Conservation (phyloP, 177 flowering plant species). For the Tripterygium wilfordii region DNA sequence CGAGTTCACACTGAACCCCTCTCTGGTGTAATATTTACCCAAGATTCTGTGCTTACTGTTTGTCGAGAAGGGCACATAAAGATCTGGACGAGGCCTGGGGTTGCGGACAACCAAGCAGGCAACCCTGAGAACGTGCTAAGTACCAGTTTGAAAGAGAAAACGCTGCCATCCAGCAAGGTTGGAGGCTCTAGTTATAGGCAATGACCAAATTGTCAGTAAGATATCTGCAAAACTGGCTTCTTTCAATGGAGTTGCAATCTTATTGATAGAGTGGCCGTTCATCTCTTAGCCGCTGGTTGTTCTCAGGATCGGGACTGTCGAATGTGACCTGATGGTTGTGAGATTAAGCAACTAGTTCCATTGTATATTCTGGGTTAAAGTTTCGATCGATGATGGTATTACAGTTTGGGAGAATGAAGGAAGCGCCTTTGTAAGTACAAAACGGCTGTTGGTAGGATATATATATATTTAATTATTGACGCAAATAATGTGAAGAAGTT, state of each 20-base stretch:
- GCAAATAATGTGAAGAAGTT: constrained; percentile 22
- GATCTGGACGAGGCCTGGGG: constrained; percentile 87
- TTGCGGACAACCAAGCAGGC: constrained; percentile 48
- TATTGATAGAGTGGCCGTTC: constrained; percentile 13
- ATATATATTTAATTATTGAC: constrained; percentile 9
- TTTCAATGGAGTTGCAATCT: constrained; percentile 8
- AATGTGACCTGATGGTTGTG: constrained; percentile 10
- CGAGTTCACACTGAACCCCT: constrained; percentile 93
- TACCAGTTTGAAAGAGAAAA: constrained; percentile 55
- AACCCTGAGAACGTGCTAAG: constrained; percentile 38
- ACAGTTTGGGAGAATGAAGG: constrained; percentile 13
- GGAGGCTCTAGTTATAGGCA: constrained; percentile 44
- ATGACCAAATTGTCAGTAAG: constrained; percentile 15
- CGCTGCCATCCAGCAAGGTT: constrained; percentile 31
- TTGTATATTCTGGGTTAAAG: constrained; percentile 27
- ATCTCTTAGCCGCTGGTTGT: constrained; percentile 15
- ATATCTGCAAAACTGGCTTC: constrained; percentile 1
- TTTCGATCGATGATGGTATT: constrained; percentile 15
- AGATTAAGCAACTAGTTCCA: constrained; percentile 16
- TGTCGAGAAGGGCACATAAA: constrained; percentile 93
- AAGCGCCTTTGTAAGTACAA: constrained; percentile 25
- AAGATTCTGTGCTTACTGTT: constrained; percentile 74
- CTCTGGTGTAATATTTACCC: constrained; percentile 79
- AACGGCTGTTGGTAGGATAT: constrained; percentile 23
- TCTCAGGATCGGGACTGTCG: constrained; percentile 5